Percentiles rank a stretch among this genome's conserved stretches.
Conservation (phyloP, 139 green algal species). For the Coelastrella sp. region DNA sequence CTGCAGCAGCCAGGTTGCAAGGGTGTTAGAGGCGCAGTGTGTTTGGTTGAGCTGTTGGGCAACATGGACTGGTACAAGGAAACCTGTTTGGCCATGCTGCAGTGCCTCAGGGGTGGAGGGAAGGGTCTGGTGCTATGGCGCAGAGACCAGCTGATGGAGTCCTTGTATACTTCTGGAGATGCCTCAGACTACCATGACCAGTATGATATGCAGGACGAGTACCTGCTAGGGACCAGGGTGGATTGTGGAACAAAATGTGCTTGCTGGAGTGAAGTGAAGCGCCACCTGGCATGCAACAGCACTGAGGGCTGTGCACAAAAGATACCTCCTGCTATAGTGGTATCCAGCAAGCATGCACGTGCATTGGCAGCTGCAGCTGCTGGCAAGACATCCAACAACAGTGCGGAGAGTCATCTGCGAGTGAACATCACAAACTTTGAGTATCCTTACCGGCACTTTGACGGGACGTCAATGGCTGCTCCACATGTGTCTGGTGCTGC, state of each 20-base stretch:
- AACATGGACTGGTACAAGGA: constrained; percentile 29
- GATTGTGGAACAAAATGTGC: constrained; percentile 34
- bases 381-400: neutral
- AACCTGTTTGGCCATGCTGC: constrained; percentile 31
- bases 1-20: neutral
- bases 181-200: neutral
- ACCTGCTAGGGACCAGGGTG: constrained; percentile 9
- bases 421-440: constrained; percentile 27
- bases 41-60: constrained; percentile 30
- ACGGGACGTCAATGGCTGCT: constrained; percentile 44
- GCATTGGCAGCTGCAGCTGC: neutral
- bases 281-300: neutral
- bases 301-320: neutral
- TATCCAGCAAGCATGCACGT: constrained; percentile 13
- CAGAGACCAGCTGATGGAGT: neutral
- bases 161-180: neutral
- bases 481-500: constrained; percentile 42
- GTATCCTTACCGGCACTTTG: constrained; percentile 36
- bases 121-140: constrained; percentile 30
- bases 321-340: neutral
- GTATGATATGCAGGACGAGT: constrained; percentile 5
- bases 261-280: constrained; percentile 27
- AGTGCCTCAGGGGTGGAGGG: constrained; percentile 32
- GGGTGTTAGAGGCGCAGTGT: neutral
- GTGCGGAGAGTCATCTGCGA: neutral